Base-by-base conservation (phyloP, 331 rosid species). In the Erythrophleum ivorense region DNA sequence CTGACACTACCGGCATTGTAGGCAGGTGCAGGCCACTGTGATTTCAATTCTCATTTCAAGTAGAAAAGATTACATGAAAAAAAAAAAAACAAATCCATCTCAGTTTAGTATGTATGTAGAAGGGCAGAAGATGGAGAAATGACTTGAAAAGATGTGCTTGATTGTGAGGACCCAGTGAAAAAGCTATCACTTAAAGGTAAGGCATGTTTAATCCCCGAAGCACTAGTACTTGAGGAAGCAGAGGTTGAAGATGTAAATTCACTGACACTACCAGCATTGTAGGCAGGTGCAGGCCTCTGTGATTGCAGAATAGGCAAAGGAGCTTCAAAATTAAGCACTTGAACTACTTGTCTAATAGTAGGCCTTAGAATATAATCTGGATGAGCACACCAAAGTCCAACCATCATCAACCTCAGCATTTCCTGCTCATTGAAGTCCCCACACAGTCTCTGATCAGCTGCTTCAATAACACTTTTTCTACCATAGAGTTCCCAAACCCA, bases 331-430 rank as follows among this genome's bases (percentile, higher is more conserved):
- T 72, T 88, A 31, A 91, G 88, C 19, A 86, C 87, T 1, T 84
- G 87, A 52, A 81, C 54, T 31, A 64, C 93, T 62, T 84, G 86
- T 57, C 88, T 89, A 29, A 87, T 88, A 2, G 81, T 62, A 53
- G 93, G 95, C 83, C 91, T 86, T 9, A 49, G 53, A 52, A 19
- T 31, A 7, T 41, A 53, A 60, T 91, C 86, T 3, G 69, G 68
- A 12, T 81, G 82, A 77, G 89, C 83, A 70, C 95, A 89, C 91
- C 92, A 87, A 10, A 89, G 89, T 3, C 92, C 92, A 53, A 89
- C 84, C 4, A 84, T 80, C 82, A 91, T 76, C 50, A 89, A 69
- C 9, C 88, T 62, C 50, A 84, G 85, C 60, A 89, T 73, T 81
- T 84, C 80, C 12, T 86, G 19, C 78, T 57, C 73, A 60, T 82